Conservation (phyloP, 148 eudicot species). For the Rhododendron vialii region DNA sequence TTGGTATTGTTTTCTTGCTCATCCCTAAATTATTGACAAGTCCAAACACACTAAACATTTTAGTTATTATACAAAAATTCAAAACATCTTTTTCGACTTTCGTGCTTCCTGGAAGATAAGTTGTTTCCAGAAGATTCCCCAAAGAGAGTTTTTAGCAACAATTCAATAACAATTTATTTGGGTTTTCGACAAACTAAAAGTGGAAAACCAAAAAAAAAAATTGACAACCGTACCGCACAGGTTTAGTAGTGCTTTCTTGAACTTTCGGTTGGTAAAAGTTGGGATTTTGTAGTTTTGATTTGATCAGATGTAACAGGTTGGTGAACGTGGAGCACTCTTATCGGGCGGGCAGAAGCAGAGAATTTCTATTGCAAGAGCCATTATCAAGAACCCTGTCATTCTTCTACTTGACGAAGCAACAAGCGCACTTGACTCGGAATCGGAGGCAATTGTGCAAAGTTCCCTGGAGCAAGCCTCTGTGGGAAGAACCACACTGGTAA, state of each 20-base stretch:
- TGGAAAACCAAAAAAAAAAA: neutral
- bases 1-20: neutral
- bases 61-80: neutral
- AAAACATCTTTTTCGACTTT: neutral
- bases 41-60: neutral
- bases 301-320: slow-evolving; percentile 44
- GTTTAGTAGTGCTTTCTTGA: neutral
- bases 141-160: neutral
- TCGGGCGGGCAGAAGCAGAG: slow-evolving; percentile 98
- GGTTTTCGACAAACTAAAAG: neutral
- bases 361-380: slow-evolving; percentile 92
- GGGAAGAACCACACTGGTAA: slow-evolving; percentile 3
- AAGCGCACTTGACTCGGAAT: slow-evolving; percentile 72
- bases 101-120: neutral
- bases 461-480: neutral
- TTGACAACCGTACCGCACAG: neutral
- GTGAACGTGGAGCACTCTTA: slow-evolving; percentile 79
- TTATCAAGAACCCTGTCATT: slow-evolving; percentile 78
- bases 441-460: neutral
- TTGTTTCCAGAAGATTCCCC: neutral
- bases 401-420: slow-evolving; percentile 96
- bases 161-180: neutral
- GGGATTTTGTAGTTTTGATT: neutral
- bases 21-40: neutral
- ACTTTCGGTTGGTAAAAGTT: neutral